Conservation (phyloP, 805 yeast species). For the Hanseniaspora valbyensis region DNA sequence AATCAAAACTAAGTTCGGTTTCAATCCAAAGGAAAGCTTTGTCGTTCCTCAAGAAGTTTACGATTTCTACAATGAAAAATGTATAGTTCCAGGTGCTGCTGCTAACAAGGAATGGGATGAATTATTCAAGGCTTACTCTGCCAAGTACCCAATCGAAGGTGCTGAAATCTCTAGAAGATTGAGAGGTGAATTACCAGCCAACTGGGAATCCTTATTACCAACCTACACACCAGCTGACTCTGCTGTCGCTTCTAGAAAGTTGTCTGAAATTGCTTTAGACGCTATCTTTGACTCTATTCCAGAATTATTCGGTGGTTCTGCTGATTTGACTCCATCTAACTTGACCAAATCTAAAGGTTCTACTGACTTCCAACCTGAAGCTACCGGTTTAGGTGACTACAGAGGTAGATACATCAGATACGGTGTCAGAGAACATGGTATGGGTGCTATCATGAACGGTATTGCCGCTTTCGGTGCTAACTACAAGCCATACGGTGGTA, state of each 20-base stretch:
- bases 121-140: constrained; percentile 47
- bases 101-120: constrained; percentile 68
- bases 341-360: constrained; percentile 78
- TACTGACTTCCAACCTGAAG: constrained; percentile 84
- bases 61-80: constrained; percentile 47
- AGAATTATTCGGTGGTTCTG: constrained; percentile 94
- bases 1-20: constrained; percentile 73
- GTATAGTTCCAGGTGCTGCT: constrained; percentile 51
- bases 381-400: constrained; percentile 71
- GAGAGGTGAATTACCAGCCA: constrained; percentile 63
- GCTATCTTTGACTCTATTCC: constrained; percentile 57
- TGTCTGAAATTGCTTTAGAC: constrained; percentile 69
- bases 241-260: constrained; percentile 88
- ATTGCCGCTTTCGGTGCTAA: constrained; percentile 79
- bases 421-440: constrained; percentile 98
- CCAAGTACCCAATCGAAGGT: constrained; percentile 66
- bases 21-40: constrained; percentile 74
- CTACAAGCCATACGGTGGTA: constrained; percentile 87
- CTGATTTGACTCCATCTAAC: constrained; percentile 95
- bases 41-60: constrained; percentile 74
- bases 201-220: constrained; percentile 73
- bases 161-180: constrained; percentile 73
- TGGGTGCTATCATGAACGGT: constrained; percentile 98
- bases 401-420: constrained; percentile 89
- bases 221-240: constrained; percentile 63